These are phyloP conservation scores for Apiosordaria backusii DNA, from an alignment of 495 filamentous ascomycete species.

Conservation along the genomic window DNA sequence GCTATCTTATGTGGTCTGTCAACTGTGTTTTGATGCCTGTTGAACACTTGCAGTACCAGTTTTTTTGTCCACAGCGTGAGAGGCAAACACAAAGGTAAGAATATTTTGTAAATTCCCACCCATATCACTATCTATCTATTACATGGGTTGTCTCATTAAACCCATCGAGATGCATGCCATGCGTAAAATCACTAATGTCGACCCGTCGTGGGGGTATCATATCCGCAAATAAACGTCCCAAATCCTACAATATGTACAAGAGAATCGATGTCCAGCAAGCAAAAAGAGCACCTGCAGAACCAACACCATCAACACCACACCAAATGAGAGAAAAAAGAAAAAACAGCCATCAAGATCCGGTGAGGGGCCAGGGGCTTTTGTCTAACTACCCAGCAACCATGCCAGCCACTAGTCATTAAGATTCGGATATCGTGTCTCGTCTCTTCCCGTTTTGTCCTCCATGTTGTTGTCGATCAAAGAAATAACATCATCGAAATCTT, in stretches of 20 bases:
- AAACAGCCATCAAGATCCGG: constrained; percentile 14
- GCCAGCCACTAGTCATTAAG: constrained; percentile 27
- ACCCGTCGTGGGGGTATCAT: constrained; percentile 29
- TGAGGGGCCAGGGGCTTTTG: neutral
- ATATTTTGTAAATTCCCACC: neutral
- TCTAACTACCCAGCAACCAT: constrained; percentile 10
- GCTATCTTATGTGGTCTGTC: no score
- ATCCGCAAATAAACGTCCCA: constrained; percentile 15
- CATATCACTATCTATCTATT: neutral
- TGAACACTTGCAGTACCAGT: no score
- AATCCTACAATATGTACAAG: constrained; percentile 29
- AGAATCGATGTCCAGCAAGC: constrained; percentile 21
- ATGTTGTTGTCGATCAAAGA: constrained; percentile 16
- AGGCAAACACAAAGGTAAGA: neutral
- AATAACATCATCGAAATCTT: constrained; percentile 13
- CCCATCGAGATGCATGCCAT: constrained; percentile 1
- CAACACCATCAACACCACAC: constrained; percentile 27
- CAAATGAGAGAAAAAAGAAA: constrained; percentile 12
- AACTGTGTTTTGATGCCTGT: no score
- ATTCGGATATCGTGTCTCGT: constrained; percentile 22
- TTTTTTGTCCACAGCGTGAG: no score
- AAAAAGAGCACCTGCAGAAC: constrained; percentile 3
- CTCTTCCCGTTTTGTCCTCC: constrained; percentile 8
- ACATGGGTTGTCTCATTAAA: neutral
- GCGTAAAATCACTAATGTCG: constrained; percentile 8